Evolutionary conservation across 129 eudicot genomes (phyloP), one percentile per base, ranked within the genome.

Genomic region (Ambrosia trifida): DNA sequence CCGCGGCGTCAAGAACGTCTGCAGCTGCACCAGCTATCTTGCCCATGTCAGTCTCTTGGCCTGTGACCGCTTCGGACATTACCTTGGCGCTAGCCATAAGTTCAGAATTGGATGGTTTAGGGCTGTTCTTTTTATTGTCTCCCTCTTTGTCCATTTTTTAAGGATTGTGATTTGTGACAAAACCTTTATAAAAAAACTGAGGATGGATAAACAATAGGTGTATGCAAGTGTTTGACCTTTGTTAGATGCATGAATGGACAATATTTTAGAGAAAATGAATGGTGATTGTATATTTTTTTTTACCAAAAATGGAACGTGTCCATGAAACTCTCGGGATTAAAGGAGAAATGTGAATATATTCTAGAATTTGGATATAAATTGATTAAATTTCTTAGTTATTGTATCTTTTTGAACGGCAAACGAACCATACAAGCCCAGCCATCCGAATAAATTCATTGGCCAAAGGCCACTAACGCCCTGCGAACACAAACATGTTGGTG

Each of bases 1-100:
- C 40, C 30, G 98, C 95, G 11, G 89, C 95, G 50, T 76, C 69
- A 35, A 92, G 78, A 59, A 92, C 72, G 68, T 92, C 86, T 0
- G 87, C 91, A 4, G 96, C 84, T 3, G 98, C 98, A 1, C 81
- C 91, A 32, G 98, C 98, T 14, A 77, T 80, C 84, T 86, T 74
- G 38, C 71, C 85, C 70, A 78, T 81, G 82, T 92, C 91, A 0
- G 64, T 66, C 74, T 86, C 79, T 61, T 78, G 43, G 31, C 82
- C 77, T 4, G 68, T 73, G 49, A 86, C 94, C 0, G 87, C 96
- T 1, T 73, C 94, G 0, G 95, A 88, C 62, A 92, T 52, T 66
- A 86, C 68, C 75, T 89, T 86, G 47, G 96, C 98, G 74, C 96
- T 92, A 40, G 88, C 59, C 62, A 88, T 18, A 5, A 88, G 85